Evolutionary conservation across 176 grass and related monocot genomes (phyloP).

Genomic region (Saccharum officinarum): DNA sequence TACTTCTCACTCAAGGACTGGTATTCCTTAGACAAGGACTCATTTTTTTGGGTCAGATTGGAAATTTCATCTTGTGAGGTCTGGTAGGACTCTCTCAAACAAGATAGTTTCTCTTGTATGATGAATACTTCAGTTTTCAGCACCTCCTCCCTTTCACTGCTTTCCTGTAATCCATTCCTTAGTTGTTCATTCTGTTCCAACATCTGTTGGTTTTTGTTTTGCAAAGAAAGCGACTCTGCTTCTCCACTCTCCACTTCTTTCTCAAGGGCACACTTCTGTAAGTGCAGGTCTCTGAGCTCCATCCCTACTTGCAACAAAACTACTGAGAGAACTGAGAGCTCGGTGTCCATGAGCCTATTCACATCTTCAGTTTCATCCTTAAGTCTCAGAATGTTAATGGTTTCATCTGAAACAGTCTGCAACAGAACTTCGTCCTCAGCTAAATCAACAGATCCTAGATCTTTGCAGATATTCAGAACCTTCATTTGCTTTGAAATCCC

Average conservation of each 20-base stretch:
- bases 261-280: conserved; percentile 59
- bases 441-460: conserved; percentile 51
- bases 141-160: conserved; percentile 46
- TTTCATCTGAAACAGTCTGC: conserved; percentile 52
- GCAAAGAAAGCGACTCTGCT: conserved; percentile 39
- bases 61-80: conserved; percentile 48
- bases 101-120: conserved; percentile 48
- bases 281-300: conserved; percentile 60
- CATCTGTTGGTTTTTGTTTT: conserved; percentile 45
- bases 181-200: conserved; percentile 54
- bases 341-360: conserved; percentile 53
- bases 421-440: conserved; percentile 62
- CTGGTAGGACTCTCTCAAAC: conserved; percentile 40
- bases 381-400: conserved; percentile 52
- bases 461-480: conserved; percentile 54
- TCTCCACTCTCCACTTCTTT: conserved; percentile 49
- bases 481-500: conserved; percentile 63
- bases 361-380: conserved; percentile 63
- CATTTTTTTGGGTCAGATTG: conserved; percentile 47
- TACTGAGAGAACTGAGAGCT: conserved; percentile 65
- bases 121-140: conserved; percentile 56
- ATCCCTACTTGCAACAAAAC: conserved; percentile 67
- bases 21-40: conserved; percentile 50
- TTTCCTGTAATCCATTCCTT: conserved; percentile 46
- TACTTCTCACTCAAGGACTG: conserved; percentile 46